Percentiles rank a stretch among this genome's conserved stretches.
phyloP scores from a whole-genome alignment of 345 rosid genomes.

The Hypericum androsaemum region DNA sequence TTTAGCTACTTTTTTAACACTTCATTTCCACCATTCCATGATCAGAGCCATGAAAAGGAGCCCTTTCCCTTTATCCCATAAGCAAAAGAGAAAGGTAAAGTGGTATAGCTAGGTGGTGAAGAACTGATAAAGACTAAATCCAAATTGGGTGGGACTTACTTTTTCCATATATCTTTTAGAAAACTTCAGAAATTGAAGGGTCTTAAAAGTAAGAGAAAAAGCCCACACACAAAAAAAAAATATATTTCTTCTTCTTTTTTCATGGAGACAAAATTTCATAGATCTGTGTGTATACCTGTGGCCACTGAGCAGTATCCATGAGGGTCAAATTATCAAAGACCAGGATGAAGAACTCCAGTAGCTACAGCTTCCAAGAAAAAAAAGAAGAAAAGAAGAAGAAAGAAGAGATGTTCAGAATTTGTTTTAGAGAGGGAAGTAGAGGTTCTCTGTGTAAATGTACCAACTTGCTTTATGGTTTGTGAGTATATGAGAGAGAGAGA shows the following conservation, averaged over 20 bases:
- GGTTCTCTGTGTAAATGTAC: no score
- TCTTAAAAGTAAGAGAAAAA: constrained; percentile 13
- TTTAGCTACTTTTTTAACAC: constrained; percentile 15
- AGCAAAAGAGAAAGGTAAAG: constrained; percentile 41
- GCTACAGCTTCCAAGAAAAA: background rate
- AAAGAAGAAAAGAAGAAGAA: constrained; percentile 19
- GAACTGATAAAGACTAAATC: constrained; percentile 27
- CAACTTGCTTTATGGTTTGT: no score
- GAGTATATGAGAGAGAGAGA: no score
- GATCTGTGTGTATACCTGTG: constrained; percentile 61
- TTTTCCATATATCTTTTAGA: constrained; percentile 16
- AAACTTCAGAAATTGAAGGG: constrained; percentile 9
- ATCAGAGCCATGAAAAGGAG: background rate
- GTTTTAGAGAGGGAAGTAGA: no score
- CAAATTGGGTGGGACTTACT: constrained; percentile 37
- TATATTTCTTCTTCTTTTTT: background rate
- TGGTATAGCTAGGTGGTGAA: constrained; percentile 16
- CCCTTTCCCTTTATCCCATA: constrained; percentile 5
- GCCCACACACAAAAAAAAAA: constrained; percentile 1
- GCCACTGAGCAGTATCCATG: constrained; percentile 98
- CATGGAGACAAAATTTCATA: background rate
- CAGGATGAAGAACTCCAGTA: no score
- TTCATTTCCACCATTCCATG: constrained; percentile 22
- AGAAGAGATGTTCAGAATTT: no score
- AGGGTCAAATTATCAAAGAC: constrained; percentile 14